Percentiles rank a stretch among this genome's conserved stretches.
Evolutionary conservation across 176 grass and related monocot species (phyloP).

Genomic region (Elaeis guineensis): DNA sequence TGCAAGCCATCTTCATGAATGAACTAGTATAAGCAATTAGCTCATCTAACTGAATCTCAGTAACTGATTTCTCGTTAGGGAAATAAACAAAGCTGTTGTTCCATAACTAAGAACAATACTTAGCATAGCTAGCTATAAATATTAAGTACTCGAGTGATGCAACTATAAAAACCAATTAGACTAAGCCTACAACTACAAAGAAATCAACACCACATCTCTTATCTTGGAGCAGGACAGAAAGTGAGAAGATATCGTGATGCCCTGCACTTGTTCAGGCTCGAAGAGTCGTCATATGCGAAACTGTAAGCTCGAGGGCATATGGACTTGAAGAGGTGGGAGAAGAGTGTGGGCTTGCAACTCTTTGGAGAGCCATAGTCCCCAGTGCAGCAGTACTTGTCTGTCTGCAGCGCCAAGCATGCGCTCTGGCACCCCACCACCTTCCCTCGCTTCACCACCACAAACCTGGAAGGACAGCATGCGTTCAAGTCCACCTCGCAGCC

Average conservation of each 20-base stretch:
- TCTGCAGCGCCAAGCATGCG: slow-evolving; percentile 54
- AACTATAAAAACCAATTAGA: too few species aligned
- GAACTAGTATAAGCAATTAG: too few species aligned
- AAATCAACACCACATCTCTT: neutral
- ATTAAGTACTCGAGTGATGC: too few species aligned
- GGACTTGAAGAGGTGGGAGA: slow-evolving; percentile 85
- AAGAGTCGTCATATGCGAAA: slow-evolving; percentile 67
- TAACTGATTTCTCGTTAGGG: too few species aligned
- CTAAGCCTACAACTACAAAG: neutral
- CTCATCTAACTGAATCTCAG: too few species aligned
- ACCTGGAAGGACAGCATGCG: slow-evolving; percentile 65
- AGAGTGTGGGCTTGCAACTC: slow-evolving; percentile 57
- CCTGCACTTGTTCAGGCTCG: slow-evolving; percentile 68
- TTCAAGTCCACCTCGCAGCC: slow-evolving; percentile 60
- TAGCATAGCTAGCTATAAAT: too few species aligned
- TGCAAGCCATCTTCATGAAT: too few species aligned
- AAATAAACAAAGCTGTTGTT: too few species aligned
- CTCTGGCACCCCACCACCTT: slow-evolving; percentile 69
- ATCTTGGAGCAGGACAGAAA: slow-evolving; percentile 52
- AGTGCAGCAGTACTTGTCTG: slow-evolving; percentile 74
- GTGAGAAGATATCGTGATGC: slow-evolving; percentile 78
- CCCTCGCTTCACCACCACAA: slow-evolving; percentile 57
- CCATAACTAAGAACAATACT: too few species aligned
- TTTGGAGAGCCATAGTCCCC: slow-evolving; percentile 48
- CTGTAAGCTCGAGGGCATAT: slow-evolving; percentile 83